Conservation (phyloP, 345 rosid genomes). For the Kandelia obovata region DNA sequence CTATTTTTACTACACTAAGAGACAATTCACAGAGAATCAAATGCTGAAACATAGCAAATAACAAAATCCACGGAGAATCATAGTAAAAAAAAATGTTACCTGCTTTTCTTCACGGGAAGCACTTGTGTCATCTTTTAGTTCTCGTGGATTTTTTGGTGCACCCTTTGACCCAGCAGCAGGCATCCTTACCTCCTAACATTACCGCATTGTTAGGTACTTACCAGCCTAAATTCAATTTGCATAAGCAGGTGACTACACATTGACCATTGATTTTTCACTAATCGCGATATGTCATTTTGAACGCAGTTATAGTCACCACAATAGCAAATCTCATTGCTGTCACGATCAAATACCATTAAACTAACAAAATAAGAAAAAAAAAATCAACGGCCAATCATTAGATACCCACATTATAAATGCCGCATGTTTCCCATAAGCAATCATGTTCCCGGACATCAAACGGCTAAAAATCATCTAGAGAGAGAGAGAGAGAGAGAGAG, state of each 20-base stretch:
- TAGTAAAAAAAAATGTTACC: conserved; percentile 34
- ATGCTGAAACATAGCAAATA: background rate
- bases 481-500: background rate
- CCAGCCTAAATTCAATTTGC: background rate
- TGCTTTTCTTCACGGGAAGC: conserved; percentile 83
- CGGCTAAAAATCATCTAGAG: background rate
- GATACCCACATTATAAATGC: background rate
- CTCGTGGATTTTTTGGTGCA: conserved; percentile 58
- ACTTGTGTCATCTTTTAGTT: conserved; percentile 82
- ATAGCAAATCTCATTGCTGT: background rate
- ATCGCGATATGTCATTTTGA: background rate
- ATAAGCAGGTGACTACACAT: conserved; percentile 5
- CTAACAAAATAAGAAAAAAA: background rate
- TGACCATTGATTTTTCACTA: background rate
- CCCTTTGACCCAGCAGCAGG: conserved; percentile 97
- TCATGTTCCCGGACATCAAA: background rate
- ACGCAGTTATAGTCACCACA: background rate
- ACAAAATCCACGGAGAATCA: background rate
- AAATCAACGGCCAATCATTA: background rate
- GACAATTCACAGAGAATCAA: background rate
- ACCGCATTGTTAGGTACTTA: conserved; percentile 20
- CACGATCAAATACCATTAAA: background rate
- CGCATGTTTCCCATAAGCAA: too few species aligned
- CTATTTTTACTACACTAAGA: background rate
- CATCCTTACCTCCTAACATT: conserved; percentile 90